These are phyloP conservation scores for Penicillium sp. DNA, from an alignment of 2,329 filamentous ascomycete species.

Conservation along the genomic window DNA sequence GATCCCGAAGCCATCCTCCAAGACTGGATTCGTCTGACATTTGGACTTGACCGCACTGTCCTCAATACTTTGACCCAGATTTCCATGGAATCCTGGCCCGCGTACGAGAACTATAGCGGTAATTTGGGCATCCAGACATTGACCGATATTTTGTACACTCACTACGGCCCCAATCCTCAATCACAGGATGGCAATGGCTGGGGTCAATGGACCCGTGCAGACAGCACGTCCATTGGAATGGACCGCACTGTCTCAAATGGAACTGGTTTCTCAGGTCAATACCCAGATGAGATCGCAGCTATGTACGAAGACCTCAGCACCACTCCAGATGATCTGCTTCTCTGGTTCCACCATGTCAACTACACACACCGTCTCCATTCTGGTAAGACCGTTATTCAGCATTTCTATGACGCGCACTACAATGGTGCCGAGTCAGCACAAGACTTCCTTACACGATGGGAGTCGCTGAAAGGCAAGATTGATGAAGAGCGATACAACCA, in stretches of 20 bases:
- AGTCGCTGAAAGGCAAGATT: slow-evolving; percentile 20
- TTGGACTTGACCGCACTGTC: slow-evolving; percentile 55
- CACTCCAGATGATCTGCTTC: slow-evolving; percentile 65
- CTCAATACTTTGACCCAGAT: slow-evolving; percentile 60
- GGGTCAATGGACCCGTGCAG: slow-evolving; percentile 71
- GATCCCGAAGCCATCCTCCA: slow-evolving; percentile 54
- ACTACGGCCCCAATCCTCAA: slow-evolving; percentile 66
- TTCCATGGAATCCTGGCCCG: slow-evolving; percentile 67
- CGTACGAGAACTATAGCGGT: slow-evolving; percentile 69
- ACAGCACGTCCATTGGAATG: slow-evolving; percentile 62
- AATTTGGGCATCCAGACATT: slow-evolving; percentile 69
- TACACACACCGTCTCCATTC: slow-evolving; percentile 63
- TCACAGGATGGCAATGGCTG: slow-evolving; percentile 66
- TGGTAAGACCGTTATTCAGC: slow-evolving; percentile 66
- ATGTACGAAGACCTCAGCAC: slow-evolving; percentile 60
- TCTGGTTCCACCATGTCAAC: slow-evolving; percentile 73
- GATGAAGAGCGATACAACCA: slow-evolving; percentile 56
- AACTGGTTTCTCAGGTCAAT: slow-evolving; percentile 65
- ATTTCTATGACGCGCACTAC: slow-evolving; percentile 65
- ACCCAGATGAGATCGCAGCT: slow-evolving; percentile 58
- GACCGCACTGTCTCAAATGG: slow-evolving; percentile 68
- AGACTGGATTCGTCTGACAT: slow-evolving; percentile 68
- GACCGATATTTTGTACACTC: slow-evolving; percentile 64
- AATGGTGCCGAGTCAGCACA: slow-evolving; percentile 60
- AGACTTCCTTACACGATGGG: slow-evolving; percentile 44